Base-by-base conservation (phyloP, 352 stramenopile genomes). In the Pythium graminicola region DNA sequence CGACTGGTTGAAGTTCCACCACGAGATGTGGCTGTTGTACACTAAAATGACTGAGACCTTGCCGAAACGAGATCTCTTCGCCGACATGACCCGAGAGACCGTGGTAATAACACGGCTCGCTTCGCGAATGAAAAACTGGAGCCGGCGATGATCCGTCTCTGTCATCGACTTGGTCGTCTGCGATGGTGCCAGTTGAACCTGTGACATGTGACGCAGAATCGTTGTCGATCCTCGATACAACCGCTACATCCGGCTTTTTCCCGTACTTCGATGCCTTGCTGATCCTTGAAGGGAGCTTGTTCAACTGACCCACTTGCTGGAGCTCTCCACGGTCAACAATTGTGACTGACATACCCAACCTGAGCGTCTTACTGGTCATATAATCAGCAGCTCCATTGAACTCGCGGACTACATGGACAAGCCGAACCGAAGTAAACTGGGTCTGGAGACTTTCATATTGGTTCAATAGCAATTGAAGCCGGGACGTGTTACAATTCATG, bases 391-490 rank as follows among this genome's bases (percentile, higher is more conserved):
- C 32, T 6, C 1, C 33, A 26, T 54, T 54, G 33, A 28, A 54
- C 14, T 54, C 47, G 2, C 47, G 17, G 19, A 42, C 49, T 1
- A 26, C 47, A 13, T 54, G 47, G 19, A 54, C 35, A 2, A 54
- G 22, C 4, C n/a, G 10, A 23, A 69, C 50, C 0, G 44, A 56
- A 1, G 29, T 16, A 41, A 62, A 65, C 5, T 29, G 11, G 3
- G 16, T 9, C 23, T 47, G 27, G 6, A 62, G 8, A 4, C 23
- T 24, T 6, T 57, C 32, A 20, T 14, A 51, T 19, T 2, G 38
- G 36, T 40, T 61, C 29, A 33, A 22, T 4, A 64, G 45, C 14
- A 61, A 13, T 28, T 49, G 19, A 24, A 64, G 55, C 14, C 59
- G 43, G 2, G 61, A 26, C 13, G 54, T 24, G 23, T 53, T 62